Base-by-base conservation (phyloP, 2,329 filamentous ascomycete genomes). In the Trichoderma cornu-damae region DNA sequence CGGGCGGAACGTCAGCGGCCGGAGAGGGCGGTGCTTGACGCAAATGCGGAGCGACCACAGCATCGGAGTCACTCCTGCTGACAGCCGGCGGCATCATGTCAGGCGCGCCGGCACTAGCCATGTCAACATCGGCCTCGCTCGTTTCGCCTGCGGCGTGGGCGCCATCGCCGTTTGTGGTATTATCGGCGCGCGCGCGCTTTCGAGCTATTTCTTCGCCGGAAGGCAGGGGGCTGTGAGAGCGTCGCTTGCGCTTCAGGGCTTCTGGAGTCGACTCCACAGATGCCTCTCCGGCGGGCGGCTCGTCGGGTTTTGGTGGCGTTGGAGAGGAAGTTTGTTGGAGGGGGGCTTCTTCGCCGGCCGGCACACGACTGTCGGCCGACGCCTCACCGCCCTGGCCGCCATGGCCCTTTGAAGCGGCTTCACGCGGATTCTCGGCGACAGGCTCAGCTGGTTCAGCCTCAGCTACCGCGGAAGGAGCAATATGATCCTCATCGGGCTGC, bases 201-300 rank as follows among this genome's bases (percentile, higher is more conserved):
- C 73, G 75, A 43, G 77, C 75, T 47, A 78, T 70, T 12, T 81
- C 78, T 57, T 83, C 77, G 22, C 75, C 72, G 8, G 76, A 78
- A 7, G 81, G 81, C 18, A 79, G 74, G 34, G 85, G 86, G 57
- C 79, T 88, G 57, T 77, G 76, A 42, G 84, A 89, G 63, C 84
- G 79, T 63, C 85, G 82, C 69, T 88, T 89, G 60, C 86, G 79
- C 70, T 86, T 88, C 63, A 82, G 81, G 38, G 75, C 74, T 62
- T 86, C 83, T 61, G 43, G 44, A 11, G 51, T 24, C 6, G 58
- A 14, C 24, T 56, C 57, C 7, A 48, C 18, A 4, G 51, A 54
- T 6, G 12, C n/a, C 11, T 59, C 43, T 43, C 37, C 16, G 6
- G 20, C 58, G 59, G 12, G 58, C 57, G 58, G 12, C 58, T 51